Base-by-base conservation (phyloP, 176 grass and related monocot species). In the Phoenix roebelenii region DNA sequence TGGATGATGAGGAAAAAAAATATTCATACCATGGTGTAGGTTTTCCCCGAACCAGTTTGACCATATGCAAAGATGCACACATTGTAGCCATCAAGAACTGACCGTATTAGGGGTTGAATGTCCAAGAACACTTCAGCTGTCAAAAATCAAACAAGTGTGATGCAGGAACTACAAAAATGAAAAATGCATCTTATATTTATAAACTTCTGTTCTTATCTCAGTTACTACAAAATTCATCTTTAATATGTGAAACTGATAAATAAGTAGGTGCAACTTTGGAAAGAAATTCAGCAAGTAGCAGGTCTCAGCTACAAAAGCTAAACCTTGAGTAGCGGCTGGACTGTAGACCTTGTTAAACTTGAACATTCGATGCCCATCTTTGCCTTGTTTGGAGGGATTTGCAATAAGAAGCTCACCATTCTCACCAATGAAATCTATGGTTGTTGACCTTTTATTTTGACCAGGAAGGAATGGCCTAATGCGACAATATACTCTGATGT, bases 11-110 rank as follows among this genome's bases (percentile, higher is more conserved):
- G 50, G 75, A 49, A 22, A 16, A 5, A 25, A 60, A 59, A 32
- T 7, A 29, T 22, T 55, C 35, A 58, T 80, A 90, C 94, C 94
- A 99, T 99, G 12, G 94, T 99, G 79, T 99, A 99, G 30, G 94
- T 99, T 74, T 99, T 99, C 61, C 88, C 88, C 19, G 94, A 92
- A 67, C 94, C 94, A 71, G 94, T 99, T 78, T 99, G 94, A 29
- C 94, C 94, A 16, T 93, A 99, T 15, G 94, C 94, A 83, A 99
- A 99, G 71, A 99, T 99, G 73, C 94, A 99, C 48, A 99, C 94
- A 66, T 99, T 99, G 62, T 80, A 99, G 55, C 94, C 94, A 62
- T 99, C 94, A 76, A 99, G 87, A 74, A 93, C 88, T 68, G 94
- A 99, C 69, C 94, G 83, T 65, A 99, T 73, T 69, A 98, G 64